phyloP scores from a whole-genome alignment of 768 basidiomycete species.

The Tremella fuciformis region DNA sequence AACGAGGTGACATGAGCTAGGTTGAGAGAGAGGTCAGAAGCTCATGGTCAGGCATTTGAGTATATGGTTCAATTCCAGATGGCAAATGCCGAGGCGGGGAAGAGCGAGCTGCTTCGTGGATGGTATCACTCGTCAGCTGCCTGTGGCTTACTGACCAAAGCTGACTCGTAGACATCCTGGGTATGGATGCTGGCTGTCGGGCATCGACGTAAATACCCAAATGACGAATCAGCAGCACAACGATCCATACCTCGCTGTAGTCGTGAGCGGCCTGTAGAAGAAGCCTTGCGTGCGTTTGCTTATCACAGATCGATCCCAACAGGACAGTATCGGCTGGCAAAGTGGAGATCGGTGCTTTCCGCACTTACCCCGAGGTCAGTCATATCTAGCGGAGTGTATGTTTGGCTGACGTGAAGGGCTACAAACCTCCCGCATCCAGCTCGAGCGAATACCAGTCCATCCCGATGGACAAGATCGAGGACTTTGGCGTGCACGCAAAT shows the following conservation, averaged over 20 bases:
- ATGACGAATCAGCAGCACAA: constrained; percentile 90
- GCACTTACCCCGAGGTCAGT: constrained; percentile 79
- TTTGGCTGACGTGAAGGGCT: constrained; percentile 56
- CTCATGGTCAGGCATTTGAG: constrained; percentile 65
- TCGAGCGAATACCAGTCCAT: constrained; percentile 92
- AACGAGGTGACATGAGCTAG: constrained; percentile 64
- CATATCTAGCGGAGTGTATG: not conserved
- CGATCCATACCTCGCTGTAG: constrained; percentile 96
- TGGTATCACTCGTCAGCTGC: constrained; percentile 50
- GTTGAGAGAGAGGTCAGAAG: not conserved
- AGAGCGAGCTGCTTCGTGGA: constrained; percentile 45
- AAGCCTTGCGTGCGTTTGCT: constrained; percentile 1
- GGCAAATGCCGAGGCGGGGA: constrained; percentile 70
- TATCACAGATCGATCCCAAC: constrained; percentile 84
- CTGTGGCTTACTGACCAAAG: not conserved
- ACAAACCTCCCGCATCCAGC: constrained; percentile 68
- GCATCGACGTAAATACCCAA: constrained; percentile 97
- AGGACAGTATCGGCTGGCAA: constrained; percentile 97
- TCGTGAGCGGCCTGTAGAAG: constrained; percentile 64
- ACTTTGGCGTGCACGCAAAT: constrained; percentile 97
- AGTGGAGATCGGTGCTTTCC: constrained; percentile 98
- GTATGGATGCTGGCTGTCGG: constrained; percentile 98
- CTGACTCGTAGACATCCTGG: constrained; percentile 67
- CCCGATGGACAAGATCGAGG: constrained; percentile 94
- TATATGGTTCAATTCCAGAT: constrained; percentile 95